Evolutionary conservation across 2,329 filamentous ascomycete species (phyloP), one percentile per base, ranked within the genome.

Genomic region (Aspergillus luchuensis): DNA sequence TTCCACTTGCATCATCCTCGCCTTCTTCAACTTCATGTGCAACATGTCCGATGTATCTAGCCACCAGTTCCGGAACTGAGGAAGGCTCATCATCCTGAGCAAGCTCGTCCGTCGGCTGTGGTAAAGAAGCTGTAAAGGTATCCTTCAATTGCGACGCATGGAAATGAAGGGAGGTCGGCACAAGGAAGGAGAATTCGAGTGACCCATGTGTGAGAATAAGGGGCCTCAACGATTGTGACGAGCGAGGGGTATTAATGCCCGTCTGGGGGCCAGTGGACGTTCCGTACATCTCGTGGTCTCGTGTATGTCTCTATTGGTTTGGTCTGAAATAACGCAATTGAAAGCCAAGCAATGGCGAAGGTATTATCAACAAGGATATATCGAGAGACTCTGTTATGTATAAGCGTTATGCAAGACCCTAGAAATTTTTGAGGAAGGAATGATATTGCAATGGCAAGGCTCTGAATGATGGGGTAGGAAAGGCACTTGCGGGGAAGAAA

Each of bases 1-100:
- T 94, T 65, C 92, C 92, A 66, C 92, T 90, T 51, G 87, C 84
- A 74, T 93, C 91, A 72, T 97, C 94, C 74, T 98, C 95, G 59
- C 92, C 92, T 71, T 96, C 91, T 58, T 97, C 92, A 41, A 97
- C 90, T 81, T 97, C 91, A 65, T 86, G 82, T 66, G 94, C 92
- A 63, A 97, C 86, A 75, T 92, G 96, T 69, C 92, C 92, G 74
- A 99, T 88, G 79, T 96, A 99, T 76, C 94, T 88, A 63, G 92
- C 93, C 33, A 99, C 92, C 62, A 99, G 85, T 81, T 99, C 95
- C 48, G 91, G 82, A 50, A 93, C 88, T 23, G 96, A 99, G 39
- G 95, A 98, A n/a, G 95, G 95, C 83, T 99, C 96, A 71, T 99
- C 95, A 82, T 99, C 96, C 76, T 94, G 92, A 63, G 95, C 96